A percentile compares a stretch with the other conserved stretches of the same genome.
Evolutionary conservation across 2,329 filamentous ascomycete species (phyloP).

Genomic region (Aurifilum marmelostoma): DNA sequence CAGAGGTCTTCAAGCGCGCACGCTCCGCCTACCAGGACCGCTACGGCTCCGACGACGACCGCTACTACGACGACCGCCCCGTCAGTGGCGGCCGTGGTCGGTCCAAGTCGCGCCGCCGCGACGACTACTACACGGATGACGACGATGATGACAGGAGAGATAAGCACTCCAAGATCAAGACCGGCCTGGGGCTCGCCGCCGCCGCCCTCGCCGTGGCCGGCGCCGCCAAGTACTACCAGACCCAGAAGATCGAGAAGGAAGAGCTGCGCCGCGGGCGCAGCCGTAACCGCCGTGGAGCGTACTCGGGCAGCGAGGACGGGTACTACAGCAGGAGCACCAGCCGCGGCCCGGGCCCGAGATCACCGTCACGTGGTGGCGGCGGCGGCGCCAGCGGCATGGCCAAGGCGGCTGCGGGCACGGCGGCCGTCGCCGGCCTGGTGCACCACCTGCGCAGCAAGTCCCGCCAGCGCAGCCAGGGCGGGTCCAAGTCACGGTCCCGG

Average conservation of each 20-base stretch:
- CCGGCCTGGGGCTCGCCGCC: constrained; percentile 64
- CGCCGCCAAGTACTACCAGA: constrained; percentile 66
- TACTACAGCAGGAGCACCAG: constrained; percentile 46
- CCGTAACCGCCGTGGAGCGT: constrained; percentile 45
- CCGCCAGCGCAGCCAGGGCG: constrained; percentile 40
- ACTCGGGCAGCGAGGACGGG: constrained; percentile 43
- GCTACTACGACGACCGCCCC: constrained; percentile 41
- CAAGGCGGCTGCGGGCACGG: constrained; percentile 61
- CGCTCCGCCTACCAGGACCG: constrained; percentile 64
- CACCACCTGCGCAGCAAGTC: constrained; percentile 60
- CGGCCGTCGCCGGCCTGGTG: constrained; percentile 60
- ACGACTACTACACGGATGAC: constrained; percentile 13
- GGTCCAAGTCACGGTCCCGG: constrained; percentile 48
- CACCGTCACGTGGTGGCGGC: constrained; percentile 39
- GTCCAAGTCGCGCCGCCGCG: constrained; percentile 38
- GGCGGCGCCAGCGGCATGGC: constrained; percentile 53
- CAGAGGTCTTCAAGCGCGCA: constrained; percentile 62
- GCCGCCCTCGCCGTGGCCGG: constrained; percentile 66
- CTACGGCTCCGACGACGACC: constrained; percentile 45
- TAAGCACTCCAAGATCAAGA: constrained; percentile 57
- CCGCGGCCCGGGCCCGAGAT: constrained; percentile 33
- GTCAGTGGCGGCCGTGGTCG: constrained; percentile 40
- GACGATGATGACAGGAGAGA: constrained; percentile 32
- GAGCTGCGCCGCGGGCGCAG: constrained; percentile 61
- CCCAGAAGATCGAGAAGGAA: constrained; percentile 63